Percentiles rank a stretch among this genome's conserved stretches.
Conservation (phyloP, 2,329 filamentous ascomycete genomes). For the Trichophyton verrucosum region DNA sequence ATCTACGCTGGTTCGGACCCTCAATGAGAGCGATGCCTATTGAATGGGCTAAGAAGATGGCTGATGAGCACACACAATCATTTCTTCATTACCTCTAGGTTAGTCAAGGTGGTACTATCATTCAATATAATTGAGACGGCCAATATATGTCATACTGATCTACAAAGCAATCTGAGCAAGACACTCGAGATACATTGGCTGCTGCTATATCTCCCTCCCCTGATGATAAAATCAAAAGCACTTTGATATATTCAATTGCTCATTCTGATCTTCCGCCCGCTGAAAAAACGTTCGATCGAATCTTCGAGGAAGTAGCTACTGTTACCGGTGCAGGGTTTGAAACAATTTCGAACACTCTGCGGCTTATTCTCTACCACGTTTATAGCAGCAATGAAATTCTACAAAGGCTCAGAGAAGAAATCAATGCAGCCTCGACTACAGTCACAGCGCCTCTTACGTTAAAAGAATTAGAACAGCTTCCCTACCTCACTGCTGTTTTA, state of each 20-base stretch:
- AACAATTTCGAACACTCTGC: slow-evolving; percentile 1
- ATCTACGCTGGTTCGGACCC: slow-evolving; percentile 13
- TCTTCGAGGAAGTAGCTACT: slow-evolving; percentile 6
- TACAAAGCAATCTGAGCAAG: neutral
- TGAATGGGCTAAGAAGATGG: slow-evolving; percentile 2
- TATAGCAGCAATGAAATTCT: neutral
- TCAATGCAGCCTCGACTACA: neutral
- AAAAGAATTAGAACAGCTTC: slow-evolving; percentile 6
- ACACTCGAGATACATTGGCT: neutral
- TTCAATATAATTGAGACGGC: neutral
- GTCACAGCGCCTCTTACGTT: neutral
- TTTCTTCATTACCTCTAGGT: neutral
- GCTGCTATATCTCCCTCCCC: neutral
- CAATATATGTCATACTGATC: neutral
- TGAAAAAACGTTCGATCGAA: slow-evolving; percentile 7
- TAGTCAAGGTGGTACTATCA: neutral
- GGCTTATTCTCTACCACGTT: neutral
- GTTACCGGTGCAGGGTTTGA: slow-evolving; percentile 9
- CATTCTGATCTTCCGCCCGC: slow-evolving; percentile 3
- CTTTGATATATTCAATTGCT: neutral
- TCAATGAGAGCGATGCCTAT: slow-evolving; percentile 13
- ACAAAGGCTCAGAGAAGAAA: neutral
- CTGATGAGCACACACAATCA: neutral
- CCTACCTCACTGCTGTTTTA: slow-evolving; percentile 9
- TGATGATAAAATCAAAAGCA: neutral